phyloP scores from a whole-genome alignment of 2,329 filamentous ascomycete species.

The Pseudogymnoascus sp. region DNA sequence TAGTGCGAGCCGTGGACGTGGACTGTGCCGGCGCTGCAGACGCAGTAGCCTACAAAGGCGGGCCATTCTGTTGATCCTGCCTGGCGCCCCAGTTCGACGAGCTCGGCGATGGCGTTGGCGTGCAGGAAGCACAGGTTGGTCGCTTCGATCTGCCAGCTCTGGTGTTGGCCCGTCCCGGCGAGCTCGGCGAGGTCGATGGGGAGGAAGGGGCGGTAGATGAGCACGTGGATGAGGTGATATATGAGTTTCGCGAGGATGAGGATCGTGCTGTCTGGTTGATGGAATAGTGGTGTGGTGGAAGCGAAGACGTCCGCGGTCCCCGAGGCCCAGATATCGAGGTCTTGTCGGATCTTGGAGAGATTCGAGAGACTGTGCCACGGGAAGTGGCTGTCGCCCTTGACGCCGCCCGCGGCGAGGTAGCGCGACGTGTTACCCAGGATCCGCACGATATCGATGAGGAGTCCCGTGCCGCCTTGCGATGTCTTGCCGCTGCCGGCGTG shows the following conservation, averaged over 20 bases:
- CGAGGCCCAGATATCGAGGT: constrained; percentile 76
- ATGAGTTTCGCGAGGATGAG: constrained; percentile 77
- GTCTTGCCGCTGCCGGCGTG: constrained; percentile 60
- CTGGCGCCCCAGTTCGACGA: constrained; percentile 70
- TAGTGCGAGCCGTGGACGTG: constrained; percentile 79
- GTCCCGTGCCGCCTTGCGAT: constrained; percentile 64
- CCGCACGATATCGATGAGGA: constrained; percentile 77
- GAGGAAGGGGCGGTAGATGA: constrained; percentile 79
- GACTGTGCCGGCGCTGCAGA: constrained; percentile 78
- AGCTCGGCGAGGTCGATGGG: constrained; percentile 77
- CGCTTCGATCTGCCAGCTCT: constrained; percentile 87
- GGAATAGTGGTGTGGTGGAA: constrained; percentile 65
- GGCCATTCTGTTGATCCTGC: constrained; percentile 74
- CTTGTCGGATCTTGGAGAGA: constrained; percentile 75
- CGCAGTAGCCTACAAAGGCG: constrained; percentile 76
- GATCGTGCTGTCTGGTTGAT: constrained; percentile 67
- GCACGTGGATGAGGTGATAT: constrained; percentile 77
- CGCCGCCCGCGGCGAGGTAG: constrained; percentile 75
- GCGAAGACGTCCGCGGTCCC: constrained; percentile 73
- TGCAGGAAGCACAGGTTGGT: constrained; percentile 82
- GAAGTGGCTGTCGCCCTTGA: constrained; percentile 84
- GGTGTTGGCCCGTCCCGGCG: constrained; percentile 70
- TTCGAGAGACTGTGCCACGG: constrained; percentile 84
- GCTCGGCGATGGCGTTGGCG: constrained; percentile 76
- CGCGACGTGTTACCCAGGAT: constrained; percentile 76